Evolutionary conservation across 257 asterid species (phyloP), one percentile per base, ranked within the genome.

Genomic region (Lycium barbarum): DNA sequence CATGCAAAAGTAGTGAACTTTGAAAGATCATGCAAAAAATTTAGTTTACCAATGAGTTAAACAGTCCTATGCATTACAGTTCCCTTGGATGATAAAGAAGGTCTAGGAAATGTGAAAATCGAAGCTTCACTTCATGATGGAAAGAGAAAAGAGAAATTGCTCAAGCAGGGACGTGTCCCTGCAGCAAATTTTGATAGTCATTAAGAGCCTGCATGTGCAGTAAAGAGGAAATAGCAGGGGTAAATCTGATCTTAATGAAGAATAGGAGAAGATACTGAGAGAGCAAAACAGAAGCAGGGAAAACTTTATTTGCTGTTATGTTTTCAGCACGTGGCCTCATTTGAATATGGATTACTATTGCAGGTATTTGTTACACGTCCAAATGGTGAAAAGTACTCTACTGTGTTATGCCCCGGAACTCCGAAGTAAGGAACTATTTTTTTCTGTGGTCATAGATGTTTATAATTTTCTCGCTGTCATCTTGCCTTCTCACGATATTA

Each of bases 341-440:
- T 80, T 62, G 13, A n/a, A 20, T 81, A 74, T 71, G 36, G 17
- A n/a, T 59, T 72, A 88, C 82, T 79, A 33, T 49, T 89, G 85
- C 96, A 97, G 99, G 88, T 90, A 84, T 97, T 97, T 90, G 95
- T 97, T 87, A 92, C 95, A 58, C 93, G 98, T 43, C 93, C 95
- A 38, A 90, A 88, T 83, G 98, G 97, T 83, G 90, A 89, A 86
- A 94, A 86, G 20, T 90, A 86, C 88, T 92, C 98, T 63, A 92
- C 93, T 83, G 99, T 97, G 55, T 90, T 97, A 54, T 97, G 96
- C 90, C 93, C 98, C 15, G 88, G 89, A 87, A 86, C 85, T 88
- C 92, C 93, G 22, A 85, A 88, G 98, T 95, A 90, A 90, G 97
- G 72, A 79, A 81, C 86, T 74, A 20, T 73, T 22, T 58, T 76